Percentiles rank a stretch among this genome's conserved stretches.
phyloP scores from a whole-genome alignment of 257 asterid species.

The Nicotiana sylvestris region DNA sequence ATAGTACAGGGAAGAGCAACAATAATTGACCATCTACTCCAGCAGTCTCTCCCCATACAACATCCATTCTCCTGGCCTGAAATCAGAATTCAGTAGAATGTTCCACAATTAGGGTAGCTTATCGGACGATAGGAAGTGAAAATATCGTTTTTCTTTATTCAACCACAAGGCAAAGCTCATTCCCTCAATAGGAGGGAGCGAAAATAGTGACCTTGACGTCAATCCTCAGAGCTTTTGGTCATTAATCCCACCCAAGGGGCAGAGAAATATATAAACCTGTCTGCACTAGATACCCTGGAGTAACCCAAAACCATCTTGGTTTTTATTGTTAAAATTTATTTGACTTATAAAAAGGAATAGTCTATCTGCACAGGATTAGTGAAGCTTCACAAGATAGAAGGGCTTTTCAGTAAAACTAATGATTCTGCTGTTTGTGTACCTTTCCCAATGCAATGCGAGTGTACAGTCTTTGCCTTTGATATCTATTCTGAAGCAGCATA shows the following conservation, averaged over 20 bases:
- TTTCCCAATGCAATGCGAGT: conserved; percentile 98
- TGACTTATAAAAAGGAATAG: not conserved
- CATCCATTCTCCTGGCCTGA: conserved; percentile 97
- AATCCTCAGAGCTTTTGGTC: not conserved
- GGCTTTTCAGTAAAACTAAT: not conserved
- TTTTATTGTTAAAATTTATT: not conserved
- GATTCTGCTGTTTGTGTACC: conserved; percentile 35
- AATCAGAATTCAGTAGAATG: conserved; percentile 14
- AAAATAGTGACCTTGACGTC: conserved; percentile 1
- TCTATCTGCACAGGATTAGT: not conserved
- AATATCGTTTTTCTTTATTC: not conserved
- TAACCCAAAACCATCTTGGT: not conserved
- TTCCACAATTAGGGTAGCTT: not conserved
- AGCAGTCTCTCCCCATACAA: conserved; percentile 98
- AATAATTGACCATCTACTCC: conserved; percentile 91
- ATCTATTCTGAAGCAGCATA: conserved; percentile 91
- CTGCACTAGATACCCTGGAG: not conserved
- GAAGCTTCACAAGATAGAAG: not conserved
- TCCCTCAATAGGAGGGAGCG: not conserved
- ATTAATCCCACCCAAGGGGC: not conserved
- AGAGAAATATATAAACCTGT: not conserved
- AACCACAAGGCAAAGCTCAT: not conserved
- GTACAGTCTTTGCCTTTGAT: conserved; percentile 91
- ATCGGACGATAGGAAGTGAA: not conserved
- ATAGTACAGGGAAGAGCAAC: conserved; percentile 67